phyloP scores from a whole-genome alignment of 2,329 filamentous ascomycete genomes.

The Cercospora canescens region DNA sequence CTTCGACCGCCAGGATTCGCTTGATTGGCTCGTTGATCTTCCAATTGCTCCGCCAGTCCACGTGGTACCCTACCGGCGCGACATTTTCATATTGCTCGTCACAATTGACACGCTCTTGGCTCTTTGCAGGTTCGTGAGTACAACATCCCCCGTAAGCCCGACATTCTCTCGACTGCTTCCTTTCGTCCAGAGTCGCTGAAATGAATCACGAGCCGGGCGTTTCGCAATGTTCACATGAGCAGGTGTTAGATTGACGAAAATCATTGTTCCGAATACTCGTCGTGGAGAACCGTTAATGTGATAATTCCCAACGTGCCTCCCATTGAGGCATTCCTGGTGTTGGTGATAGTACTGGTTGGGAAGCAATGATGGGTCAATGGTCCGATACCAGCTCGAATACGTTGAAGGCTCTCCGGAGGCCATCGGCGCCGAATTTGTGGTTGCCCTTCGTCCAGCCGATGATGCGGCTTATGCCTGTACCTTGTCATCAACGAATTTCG shows the following conservation, averaged over 20 bases:
- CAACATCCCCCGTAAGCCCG: not conserved
- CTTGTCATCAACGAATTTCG: not conserved
- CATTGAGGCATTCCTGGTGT: not conserved
- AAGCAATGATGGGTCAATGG: not conserved
- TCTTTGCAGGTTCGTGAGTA: too few relatives aligned
- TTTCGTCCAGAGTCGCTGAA: not conserved
- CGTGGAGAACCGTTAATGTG: too few relatives aligned
- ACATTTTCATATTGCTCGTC: too few relatives aligned
- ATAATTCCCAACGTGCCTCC: too few relatives aligned
- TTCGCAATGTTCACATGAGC: not conserved
- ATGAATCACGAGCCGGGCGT: not conserved
- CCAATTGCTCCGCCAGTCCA: too few relatives aligned
- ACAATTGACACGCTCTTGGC: too few relatives aligned
- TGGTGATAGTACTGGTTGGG: not conserved
- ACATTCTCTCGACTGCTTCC: not conserved
- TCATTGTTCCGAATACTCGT: too few relatives aligned
- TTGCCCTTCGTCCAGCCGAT: conserved; percentile 1
- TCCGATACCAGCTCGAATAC: not conserved
- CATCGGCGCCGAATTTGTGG: not conserved
- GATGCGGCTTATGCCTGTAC: not conserved
- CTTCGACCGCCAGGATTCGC: too few relatives aligned
- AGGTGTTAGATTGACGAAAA: not conserved
- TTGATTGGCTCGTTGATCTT: too few relatives aligned
- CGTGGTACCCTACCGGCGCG: too few relatives aligned
- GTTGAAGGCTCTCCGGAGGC: not conserved